These are phyloP conservation scores for Elasticomyces elasticus DNA, from an alignment of 495 filamentous ascomycete genomes.

Conservation along the genomic window DNA sequence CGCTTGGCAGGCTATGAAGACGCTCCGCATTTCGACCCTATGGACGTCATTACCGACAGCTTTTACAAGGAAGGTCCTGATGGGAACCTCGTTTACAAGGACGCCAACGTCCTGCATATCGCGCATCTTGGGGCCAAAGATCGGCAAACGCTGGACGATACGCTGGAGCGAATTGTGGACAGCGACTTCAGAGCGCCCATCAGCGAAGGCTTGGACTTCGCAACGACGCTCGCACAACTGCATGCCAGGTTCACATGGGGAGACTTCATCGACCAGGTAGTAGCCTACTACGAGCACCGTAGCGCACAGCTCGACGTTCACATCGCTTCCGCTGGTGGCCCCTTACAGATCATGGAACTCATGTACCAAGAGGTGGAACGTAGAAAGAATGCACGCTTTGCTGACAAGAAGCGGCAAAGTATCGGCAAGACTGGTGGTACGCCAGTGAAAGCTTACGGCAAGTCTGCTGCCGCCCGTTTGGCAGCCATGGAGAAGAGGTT, in stretches of 20 bases:
- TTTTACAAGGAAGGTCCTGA: constrained; percentile 10
- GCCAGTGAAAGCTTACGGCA: constrained; percentile 2
- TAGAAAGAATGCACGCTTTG: neutral
- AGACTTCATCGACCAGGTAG: constrained; percentile 9
- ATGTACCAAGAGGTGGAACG: constrained; percentile 10
- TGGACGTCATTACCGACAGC: neutral
- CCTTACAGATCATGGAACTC: neutral
- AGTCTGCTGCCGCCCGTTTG: neutral
- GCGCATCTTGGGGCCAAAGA: neutral
- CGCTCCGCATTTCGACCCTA: constrained; percentile 4
- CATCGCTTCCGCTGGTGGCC: constrained; percentile 16
- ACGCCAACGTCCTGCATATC: constrained; percentile 6
- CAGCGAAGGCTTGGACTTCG: neutral
- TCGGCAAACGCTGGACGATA: neutral
- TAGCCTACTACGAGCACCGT: constrained; percentile 13
- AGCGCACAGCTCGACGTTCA: constrained; percentile 14
- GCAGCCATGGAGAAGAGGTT: constrained; percentile 1
- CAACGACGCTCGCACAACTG: constrained; percentile 1
- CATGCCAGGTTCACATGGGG: constrained; percentile 12
- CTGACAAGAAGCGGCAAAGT: constrained; percentile 11
- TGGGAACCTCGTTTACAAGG: constrained; percentile 1
- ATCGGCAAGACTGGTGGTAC: neutral
- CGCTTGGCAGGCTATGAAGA: neutral
- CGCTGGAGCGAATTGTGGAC: neutral
- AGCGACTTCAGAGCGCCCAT: neutral